phyloP scores from a whole-genome alignment of 192 early-diverging fungal species.

The Funneliformis geosporum region DNA sequence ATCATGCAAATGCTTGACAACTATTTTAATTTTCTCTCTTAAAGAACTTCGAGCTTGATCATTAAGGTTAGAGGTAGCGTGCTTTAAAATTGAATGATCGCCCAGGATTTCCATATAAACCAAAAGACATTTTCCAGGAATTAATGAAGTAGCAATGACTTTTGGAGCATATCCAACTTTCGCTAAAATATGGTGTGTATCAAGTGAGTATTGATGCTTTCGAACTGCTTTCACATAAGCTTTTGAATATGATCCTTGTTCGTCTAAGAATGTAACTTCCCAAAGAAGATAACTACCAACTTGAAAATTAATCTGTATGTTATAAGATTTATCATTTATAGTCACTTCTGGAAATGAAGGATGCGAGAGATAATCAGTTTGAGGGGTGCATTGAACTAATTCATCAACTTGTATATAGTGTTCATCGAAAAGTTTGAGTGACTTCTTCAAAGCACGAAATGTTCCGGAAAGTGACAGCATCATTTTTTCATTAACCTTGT shows the following conservation, averaged over 20 bases:
- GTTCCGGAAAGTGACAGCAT: background rate
- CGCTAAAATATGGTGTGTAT: background rate
- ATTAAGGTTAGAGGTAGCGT: conserved; percentile 1
- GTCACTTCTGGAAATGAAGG: background rate
- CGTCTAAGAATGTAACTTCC: background rate
- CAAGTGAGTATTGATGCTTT: background rate
- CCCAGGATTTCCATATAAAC: background rate
- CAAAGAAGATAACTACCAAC: background rate
- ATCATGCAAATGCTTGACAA: background rate
- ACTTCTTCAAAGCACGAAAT: conserved; percentile 10
- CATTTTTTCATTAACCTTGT: background rate
- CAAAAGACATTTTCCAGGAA: conserved; percentile 6
- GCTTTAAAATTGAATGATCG: background rate
- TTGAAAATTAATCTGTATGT: background rate
- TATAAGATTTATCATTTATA: background rate
- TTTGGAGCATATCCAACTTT: background rate
- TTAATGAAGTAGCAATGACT: background rate
- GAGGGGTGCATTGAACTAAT: background rate
- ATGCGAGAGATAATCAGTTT: background rate
- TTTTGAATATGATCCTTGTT: background rate
- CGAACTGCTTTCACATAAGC: background rate
- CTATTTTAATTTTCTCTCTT: background rate
- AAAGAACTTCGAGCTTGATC: background rate
- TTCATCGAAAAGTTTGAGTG: background rate
- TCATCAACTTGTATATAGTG: too few relatives aligned